Conservation (phyloP, 2,329 filamentous ascomycete species). For the Periglandula ipomoeae region DNA sequence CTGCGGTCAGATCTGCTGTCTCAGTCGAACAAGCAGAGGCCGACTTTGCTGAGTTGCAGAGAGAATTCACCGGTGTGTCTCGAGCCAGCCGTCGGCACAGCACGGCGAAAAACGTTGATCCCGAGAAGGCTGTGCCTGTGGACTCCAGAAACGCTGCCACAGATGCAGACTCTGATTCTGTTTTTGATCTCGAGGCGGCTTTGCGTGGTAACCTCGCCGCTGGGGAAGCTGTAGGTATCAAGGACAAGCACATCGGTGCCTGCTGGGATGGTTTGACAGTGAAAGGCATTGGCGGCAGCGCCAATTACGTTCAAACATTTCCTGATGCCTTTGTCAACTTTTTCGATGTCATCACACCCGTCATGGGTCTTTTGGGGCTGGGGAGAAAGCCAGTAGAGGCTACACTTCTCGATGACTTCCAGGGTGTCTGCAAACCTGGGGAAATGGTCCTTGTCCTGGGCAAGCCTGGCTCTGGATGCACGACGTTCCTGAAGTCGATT, state of each 20-base stretch:
- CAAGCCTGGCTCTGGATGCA: conserved; percentile 64
- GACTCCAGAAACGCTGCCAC: conserved; percentile 29
- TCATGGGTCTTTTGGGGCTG: conserved; percentile 53
- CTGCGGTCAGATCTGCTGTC: conserved; percentile 34
- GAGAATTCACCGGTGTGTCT: conserved; percentile 49
- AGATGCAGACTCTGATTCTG: conserved; percentile 34
- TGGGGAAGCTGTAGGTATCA: conserved; percentile 69
- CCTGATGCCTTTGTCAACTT: conserved; percentile 69
- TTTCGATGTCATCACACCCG: conserved; percentile 62
- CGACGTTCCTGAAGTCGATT: conserved; percentile 59
- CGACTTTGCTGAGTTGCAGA: conserved; percentile 60
- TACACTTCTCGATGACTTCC: conserved; percentile 65
- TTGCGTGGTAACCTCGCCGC: conserved; percentile 63
- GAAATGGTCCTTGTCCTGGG: conserved; percentile 86
- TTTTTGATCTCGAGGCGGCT: conserved; percentile 68
- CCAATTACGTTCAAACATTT: conserved; percentile 67
- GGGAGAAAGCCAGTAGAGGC: conserved; percentile 61
- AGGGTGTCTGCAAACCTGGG: conserved; percentile 63
- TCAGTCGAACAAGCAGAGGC: conserved; percentile 59
- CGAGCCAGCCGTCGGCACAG: conserved; percentile 32
- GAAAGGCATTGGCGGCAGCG: conserved; percentile 62
- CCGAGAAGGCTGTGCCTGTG: conserved; percentile 45
- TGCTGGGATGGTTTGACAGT: conserved; percentile 73
- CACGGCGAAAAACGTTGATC: conserved; percentile 30
- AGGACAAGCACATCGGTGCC: conserved; percentile 69